Conservation (phyloP, 140 eudicot genomes). For the Cichorium intybus region DNA sequence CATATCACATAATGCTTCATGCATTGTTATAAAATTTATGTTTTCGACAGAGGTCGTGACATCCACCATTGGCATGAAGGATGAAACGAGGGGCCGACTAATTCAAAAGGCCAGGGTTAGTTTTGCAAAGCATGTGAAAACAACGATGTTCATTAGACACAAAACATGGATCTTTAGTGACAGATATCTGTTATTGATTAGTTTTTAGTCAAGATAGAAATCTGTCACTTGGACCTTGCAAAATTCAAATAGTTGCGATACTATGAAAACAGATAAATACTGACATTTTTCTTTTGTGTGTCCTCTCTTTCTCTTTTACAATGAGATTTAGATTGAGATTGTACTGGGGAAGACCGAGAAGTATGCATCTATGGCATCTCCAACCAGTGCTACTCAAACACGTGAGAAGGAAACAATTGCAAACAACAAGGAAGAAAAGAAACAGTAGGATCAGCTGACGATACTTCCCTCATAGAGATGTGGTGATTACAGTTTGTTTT, state of each 20-base stretch:
- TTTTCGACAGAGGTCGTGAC: constrained; percentile 66
- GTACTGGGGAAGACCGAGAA: constrained; percentile 74
- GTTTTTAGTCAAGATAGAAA: not conserved
- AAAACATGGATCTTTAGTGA: not conserved
- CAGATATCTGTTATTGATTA: not conserved
- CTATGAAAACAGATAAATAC: not conserved
- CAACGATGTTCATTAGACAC: not conserved
- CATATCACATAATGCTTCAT: not conserved
- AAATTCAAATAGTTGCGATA: not conserved
- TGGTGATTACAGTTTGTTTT: constrained; percentile 28
- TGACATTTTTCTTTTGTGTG: not conserved
- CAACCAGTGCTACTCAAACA: constrained; percentile 34
- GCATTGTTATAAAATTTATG: not conserved
- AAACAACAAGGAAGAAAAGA: constrained; percentile 40
- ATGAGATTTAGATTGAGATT: constrained; percentile 58
- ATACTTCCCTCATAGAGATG: constrained; percentile 17
- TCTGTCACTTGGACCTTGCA: not conserved
- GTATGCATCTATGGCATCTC: constrained; percentile 54
- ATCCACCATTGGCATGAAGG: constrained; percentile 83
- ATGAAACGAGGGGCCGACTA: constrained; percentile 66
- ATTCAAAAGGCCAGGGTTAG: constrained; percentile 91
- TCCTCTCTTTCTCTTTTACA: not conserved
- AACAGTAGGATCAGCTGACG: constrained; percentile 25
- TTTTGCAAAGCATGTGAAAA: not conserved
- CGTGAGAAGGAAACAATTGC: constrained; percentile 38